Base-by-base conservation (phyloP, 345 rosid species). In the Odontarrhena argentea region DNA sequence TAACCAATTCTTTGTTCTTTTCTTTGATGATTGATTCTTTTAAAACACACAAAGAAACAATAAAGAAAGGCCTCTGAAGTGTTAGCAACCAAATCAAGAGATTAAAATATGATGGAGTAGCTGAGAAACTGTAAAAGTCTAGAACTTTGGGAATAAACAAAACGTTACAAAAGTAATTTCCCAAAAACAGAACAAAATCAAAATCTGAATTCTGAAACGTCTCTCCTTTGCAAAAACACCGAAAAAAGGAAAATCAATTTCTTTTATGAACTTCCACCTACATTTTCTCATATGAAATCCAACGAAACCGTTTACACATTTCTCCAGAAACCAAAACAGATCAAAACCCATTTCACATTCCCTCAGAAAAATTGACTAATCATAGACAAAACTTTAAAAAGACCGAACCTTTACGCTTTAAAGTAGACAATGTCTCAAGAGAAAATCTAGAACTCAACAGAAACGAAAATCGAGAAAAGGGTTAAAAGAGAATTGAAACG, bases 11-110 rank as follows among this genome's bases (percentile, higher is more conserved):
- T 57, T 24, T 18, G 46, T 52, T 49, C 61, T 74, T 78, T 18
- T 67, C 85, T 4, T 70, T 56, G 47, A 78, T 63, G 34, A 63
- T 64, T 41, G 69, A 76, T 74, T 67, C 85, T 81, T 36, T 60
- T 47, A 14, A 14, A 18, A 38, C 2, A 62, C 46, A 42, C 37
- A 55, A 8, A 51, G 18, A 38, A 40, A 35, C 13, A 66, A 13
- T 48, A 52, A 42, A 18, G 13, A 58, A 5, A 32, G 7, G 30
- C 11, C 13, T 56, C 25, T 15, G 1, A 60, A 65, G 7, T 14
- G 26, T 43, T 50, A 70, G 41, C 28, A 73, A 62, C 41, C 24
- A 51, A 26, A 50, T 49, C 14, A 58, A 58, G 12, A 32, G 18
- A 13, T 32, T 12, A 35, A 18, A 10, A 28, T 3, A 14, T 42